Conservation (phyloP, 805 yeast genomes). For the Candida awuae region DNA sequence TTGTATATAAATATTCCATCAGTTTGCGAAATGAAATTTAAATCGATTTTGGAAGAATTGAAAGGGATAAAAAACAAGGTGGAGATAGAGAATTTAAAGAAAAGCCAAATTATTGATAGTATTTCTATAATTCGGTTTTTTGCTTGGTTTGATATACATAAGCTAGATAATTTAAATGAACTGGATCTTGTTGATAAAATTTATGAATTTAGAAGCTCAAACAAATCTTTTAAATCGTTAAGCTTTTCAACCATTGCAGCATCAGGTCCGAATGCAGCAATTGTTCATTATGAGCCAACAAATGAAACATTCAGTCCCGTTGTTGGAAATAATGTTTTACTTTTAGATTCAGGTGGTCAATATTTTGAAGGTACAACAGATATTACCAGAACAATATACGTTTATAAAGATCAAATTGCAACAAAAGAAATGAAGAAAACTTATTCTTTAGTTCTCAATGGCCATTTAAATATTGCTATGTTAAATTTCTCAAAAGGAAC, state of each 20-base stretch:
- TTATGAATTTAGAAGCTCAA: constrained; percentile 37
- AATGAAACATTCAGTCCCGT: constrained; percentile 49
- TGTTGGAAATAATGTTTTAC: constrained; percentile 58
- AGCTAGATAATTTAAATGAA: constrained; percentile 39
- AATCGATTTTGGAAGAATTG: constrained; percentile 41
- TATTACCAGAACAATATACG: constrained; percentile 81
- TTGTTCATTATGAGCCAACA: constrained; percentile 70
- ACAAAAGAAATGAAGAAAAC: constrained; percentile 49
- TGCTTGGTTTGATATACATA: constrained; percentile 71
- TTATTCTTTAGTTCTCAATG: constrained; percentile 83
- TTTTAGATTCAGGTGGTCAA: constrained; percentile 90
- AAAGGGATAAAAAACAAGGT: constrained; percentile 69
- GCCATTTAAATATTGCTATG: constrained; percentile 80
- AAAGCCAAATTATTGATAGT: constrained; percentile 81
- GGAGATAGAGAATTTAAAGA: constrained; percentile 64
- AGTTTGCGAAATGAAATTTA: constrained; percentile 14
- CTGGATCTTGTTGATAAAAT: constrained; percentile 48
- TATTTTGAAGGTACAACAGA: constrained; percentile 94
- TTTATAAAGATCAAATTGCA: constrained; percentile 38
- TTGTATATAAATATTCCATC: constrained; percentile 22
- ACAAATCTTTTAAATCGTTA: constrained; percentile 49
- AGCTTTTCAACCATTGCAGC: constrained; percentile 75
- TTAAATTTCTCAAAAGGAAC: constrained; percentile 71
- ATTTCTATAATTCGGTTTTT: constrained; percentile 64
- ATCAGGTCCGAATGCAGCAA: constrained; percentile 66